These are phyloP conservation scores for Phaffomyces opuntiae DNA, from an alignment of 805 yeast genomes.

Conservation along the genomic window DNA sequence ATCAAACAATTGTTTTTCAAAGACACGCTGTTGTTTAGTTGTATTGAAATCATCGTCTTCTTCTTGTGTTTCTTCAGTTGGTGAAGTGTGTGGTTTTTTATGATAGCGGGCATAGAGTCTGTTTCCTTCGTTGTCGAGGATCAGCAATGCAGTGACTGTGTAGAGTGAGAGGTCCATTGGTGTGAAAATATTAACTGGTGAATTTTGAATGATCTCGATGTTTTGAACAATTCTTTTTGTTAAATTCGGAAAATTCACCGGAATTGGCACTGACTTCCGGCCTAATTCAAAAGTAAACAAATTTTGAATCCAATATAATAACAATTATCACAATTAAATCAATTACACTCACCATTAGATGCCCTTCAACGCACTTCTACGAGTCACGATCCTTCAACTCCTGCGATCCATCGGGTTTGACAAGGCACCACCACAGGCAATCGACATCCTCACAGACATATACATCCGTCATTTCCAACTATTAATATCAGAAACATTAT, in stretches of 20 bases:
- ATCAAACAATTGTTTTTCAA: conserved; percentile 63
- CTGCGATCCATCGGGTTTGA: conserved; percentile 83
- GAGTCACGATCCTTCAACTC: conserved; percentile 27
- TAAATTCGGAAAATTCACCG: too few relatives aligned
- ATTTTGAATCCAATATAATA: too few relatives aligned
- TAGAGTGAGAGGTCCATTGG: conserved; percentile 53
- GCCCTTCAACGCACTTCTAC: conserved; percentile 1
- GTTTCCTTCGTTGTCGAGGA: conserved; percentile 76
- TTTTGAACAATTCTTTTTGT: too few relatives aligned
- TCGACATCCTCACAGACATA: conserved; percentile 75
- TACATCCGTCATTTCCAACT: conserved; percentile 56
- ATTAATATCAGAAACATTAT: conserved; percentile 42
- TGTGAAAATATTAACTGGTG: too few relatives aligned
- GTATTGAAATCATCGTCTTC: conserved; percentile 25
- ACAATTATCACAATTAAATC: too few relatives aligned
- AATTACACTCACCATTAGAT: neutral
- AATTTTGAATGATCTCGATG: too few relatives aligned
- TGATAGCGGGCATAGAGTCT: conserved; percentile 84
- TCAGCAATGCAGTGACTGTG: conserved; percentile 71
- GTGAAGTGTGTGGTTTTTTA: conserved; percentile 44
- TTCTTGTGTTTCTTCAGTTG: conserved; percentile 8
- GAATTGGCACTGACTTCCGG: too few relatives aligned
- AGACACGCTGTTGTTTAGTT: conserved; percentile 60
- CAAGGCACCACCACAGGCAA: conserved; percentile 58
- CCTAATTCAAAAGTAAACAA: neutral